Evolutionary conservation across 2,329 filamentous ascomycete species (phyloP).

Genomic region (Drechslerella dactyloides): DNA sequence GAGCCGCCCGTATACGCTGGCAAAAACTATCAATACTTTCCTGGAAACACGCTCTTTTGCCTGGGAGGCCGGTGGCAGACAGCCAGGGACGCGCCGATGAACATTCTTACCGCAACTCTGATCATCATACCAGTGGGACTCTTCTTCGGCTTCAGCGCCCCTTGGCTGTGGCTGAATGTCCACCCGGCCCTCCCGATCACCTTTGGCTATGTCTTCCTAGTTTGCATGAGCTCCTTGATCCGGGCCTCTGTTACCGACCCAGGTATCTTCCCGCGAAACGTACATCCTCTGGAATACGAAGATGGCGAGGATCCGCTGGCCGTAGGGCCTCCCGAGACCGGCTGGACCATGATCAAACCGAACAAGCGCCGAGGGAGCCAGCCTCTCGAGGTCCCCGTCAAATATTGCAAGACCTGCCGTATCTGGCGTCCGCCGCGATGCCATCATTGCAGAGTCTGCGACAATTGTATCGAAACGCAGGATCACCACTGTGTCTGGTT

Average conservation of each 20-base stretch:
- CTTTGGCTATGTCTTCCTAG: conserved; percentile 88
- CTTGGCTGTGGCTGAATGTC: conserved; percentile 83
- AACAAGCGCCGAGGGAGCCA: conserved; percentile 72
- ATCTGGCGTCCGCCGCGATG: conserved; percentile 96
- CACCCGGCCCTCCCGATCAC: conserved; percentile 87
- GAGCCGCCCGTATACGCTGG: conserved; percentile 58
- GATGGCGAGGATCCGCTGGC: conserved; percentile 80
- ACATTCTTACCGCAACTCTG: conserved; percentile 80
- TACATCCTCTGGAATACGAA: conserved; percentile 69
- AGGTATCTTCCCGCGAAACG: conserved; percentile 88
- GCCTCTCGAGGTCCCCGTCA: conserved; percentile 96
- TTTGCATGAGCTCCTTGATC: conserved; percentile 90
- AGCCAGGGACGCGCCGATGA: conserved; percentile 83
- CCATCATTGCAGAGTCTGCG: conserved; percentile 94
- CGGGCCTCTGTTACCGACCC: conserved; percentile 93
- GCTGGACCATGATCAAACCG: conserved; percentile 91
- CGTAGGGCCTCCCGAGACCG: conserved; percentile 82
- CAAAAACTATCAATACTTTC: conserved; percentile 88
- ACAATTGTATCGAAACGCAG: conserved; percentile 95
- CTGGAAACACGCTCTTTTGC: conserved; percentile 90
- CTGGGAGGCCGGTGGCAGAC: conserved; percentile 86
- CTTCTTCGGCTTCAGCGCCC: conserved; percentile 75
- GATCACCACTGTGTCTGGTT: conserved; percentile 99
- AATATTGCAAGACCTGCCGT: conserved; percentile 97
- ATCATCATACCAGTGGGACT: conserved; percentile 78